These are phyloP conservation scores for Colletotrichum destructivum DNA, from an alignment of 2,329 filamentous ascomycete species.

Conservation along the genomic window DNA sequence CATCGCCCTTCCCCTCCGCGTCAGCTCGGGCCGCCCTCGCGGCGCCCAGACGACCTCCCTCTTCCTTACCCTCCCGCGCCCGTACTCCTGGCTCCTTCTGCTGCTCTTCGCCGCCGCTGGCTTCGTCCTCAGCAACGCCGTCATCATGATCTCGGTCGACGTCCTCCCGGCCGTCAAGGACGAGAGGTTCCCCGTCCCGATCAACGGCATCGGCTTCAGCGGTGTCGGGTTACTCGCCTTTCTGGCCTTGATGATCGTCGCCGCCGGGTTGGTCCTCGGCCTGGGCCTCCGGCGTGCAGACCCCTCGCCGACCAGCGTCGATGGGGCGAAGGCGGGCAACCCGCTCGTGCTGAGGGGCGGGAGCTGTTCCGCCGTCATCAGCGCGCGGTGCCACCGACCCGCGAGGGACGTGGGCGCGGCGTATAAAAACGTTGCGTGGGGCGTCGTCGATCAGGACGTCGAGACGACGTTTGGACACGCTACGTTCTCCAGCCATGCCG, in stretches of 20 bases:
- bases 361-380: constrained; percentile 67
- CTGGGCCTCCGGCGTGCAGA: constrained; percentile 60
- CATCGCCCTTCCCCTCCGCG: constrained; percentile 56
- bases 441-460: constrained; percentile 63
- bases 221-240: constrained; percentile 59
- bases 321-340: constrained; percentile 59
- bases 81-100: constrained; percentile 61
- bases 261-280: constrained; percentile 53
- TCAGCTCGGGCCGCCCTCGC: constrained; percentile 60
- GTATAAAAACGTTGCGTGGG: constrained; percentile 59
- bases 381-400: constrained; percentile 62
- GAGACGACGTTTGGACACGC: constrained; percentile 49
- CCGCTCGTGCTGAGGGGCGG: constrained; percentile 64
- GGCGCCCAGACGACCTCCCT: constrained; percentile 64
- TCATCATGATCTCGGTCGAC: constrained; percentile 55
- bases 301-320: constrained; percentile 51
- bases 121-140: constrained; percentile 58
- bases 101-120: constrained; percentile 59
- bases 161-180: constrained; percentile 34
- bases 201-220: constrained; percentile 58
- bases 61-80: constrained; percentile 65
- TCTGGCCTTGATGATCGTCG: constrained; percentile 56
- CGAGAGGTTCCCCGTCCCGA: constrained; percentile 39
- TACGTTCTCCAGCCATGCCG: constrained; percentile 15
- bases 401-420: constrained; percentile 53